Percentiles rank a stretch among this genome's conserved stretches.
Conservation (phyloP, 306 rosid species). For the Vigna reflexopilosa region DNA sequence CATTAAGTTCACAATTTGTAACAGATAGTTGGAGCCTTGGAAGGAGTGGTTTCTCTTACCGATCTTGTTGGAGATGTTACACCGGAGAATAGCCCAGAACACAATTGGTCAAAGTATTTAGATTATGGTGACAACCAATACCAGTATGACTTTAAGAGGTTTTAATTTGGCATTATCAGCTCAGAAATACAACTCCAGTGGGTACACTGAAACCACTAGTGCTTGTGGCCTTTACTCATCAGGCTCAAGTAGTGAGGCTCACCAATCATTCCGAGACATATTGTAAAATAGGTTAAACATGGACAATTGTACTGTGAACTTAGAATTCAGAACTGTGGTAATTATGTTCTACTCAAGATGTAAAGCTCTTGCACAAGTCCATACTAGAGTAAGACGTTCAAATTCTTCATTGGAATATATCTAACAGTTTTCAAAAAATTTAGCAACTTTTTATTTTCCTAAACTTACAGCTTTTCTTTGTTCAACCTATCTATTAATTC, state of each 20-base stretch:
- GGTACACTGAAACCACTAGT: constrained; percentile 27
- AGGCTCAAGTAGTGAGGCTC: constrained; percentile 42
- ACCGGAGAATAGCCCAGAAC: constrained; percentile 39
- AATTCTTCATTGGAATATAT: neutral
- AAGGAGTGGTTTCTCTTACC: constrained; percentile 54
- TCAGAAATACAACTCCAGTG: constrained; percentile 13
- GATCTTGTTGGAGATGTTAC: constrained; percentile 48
- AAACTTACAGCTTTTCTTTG: too few species aligned
- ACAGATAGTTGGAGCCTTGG: constrained; percentile 63
- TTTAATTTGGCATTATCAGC: constrained; percentile 38
- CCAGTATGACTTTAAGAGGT: constrained; percentile 37
- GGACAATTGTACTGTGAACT: neutral
- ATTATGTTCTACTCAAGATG: constrained; percentile 4
- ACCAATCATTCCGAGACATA: constrained; percentile 26
- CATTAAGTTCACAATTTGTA: neutral
- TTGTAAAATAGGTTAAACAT: neutral
- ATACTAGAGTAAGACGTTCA: neutral
- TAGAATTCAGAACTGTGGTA: constrained; percentile 1
- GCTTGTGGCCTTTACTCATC: constrained; percentile 39
- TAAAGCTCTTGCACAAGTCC: neutral
- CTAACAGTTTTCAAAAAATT: neutral
- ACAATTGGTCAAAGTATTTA: constrained; percentile 44
- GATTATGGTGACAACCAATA: constrained; percentile 37
- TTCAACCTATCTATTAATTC: too few species aligned
- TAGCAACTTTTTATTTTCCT: neutral